Evolutionary conservation across 148 eudicot genomes (phyloP).

Genomic region (Silene uniflora): DNA sequence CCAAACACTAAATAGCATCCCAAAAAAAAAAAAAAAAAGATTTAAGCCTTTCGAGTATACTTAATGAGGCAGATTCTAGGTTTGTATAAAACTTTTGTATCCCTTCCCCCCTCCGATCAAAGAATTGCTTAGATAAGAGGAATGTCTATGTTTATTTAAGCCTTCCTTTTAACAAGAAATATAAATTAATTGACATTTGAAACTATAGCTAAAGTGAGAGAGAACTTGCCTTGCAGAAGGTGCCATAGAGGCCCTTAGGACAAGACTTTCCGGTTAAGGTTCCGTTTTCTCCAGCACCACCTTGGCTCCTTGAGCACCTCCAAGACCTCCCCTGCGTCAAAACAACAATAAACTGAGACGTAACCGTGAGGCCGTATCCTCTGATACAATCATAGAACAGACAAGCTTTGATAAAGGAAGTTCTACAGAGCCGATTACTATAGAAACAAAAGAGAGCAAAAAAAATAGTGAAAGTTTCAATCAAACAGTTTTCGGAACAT

Average conservation of each 20-base stretch:
- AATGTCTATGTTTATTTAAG: neutral
- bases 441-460: slow-evolving; percentile 11
- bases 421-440: slow-evolving; percentile 88
- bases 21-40: neutral
- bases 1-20: neutral
- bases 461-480: slow-evolving; percentile 1
- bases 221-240: slow-evolving; percentile 59
- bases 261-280: slow-evolving; percentile 79
- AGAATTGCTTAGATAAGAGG: neutral
- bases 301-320: slow-evolving; percentile 58
- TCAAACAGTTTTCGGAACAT: neutral
- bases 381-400: slow-evolving; percentile 28
- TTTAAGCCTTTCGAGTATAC: no score
- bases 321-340: slow-evolving; percentile 70
- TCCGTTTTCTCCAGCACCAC: slow-evolving; percentile 72
- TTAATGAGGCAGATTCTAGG: neutral
- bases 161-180: neutral
- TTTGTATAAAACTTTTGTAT: neutral
- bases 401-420: slow-evolving; percentile 70
- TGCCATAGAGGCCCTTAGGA: slow-evolving; percentile 83
- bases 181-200: neutral
- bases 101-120: neutral
- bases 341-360: slow-evolving; percentile 3
- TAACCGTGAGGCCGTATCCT: neutral
- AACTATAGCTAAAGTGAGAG: neutral